These are phyloP conservation scores for Fusarium annulatum DNA, from an alignment of 2,329 filamentous ascomycete genomes.

Conservation along the genomic window DNA sequence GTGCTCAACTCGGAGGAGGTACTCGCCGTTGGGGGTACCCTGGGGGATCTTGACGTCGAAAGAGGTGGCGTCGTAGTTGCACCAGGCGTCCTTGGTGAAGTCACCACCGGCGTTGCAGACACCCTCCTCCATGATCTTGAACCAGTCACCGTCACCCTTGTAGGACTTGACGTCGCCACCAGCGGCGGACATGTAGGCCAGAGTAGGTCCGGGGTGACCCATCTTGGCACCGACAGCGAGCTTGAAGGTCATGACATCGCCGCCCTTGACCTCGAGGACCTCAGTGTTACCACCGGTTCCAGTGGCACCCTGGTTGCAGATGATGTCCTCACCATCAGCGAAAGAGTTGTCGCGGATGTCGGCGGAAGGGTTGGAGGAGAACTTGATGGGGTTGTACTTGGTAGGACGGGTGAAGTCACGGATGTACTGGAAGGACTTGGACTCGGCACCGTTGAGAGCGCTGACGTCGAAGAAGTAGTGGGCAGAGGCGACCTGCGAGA, in stretches of 20 bases:
- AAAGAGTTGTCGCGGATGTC: constrained; percentile 27
- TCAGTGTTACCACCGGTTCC: neutral
- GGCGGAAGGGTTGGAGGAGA: constrained; percentile 23
- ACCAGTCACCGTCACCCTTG: constrained; percentile 18
- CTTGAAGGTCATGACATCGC: constrained; percentile 28
- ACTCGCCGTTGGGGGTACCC: constrained; percentile 17
- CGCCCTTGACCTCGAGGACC: constrained; percentile 21
- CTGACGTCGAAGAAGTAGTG: constrained; percentile 23
- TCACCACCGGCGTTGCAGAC: constrained; percentile 20
- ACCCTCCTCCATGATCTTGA: constrained; percentile 29
- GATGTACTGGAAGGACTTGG: constrained; percentile 22
- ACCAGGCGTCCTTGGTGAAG: constrained; percentile 30
- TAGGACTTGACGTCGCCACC: constrained; percentile 18
- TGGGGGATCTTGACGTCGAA: constrained; percentile 21
- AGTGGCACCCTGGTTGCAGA: constrained; percentile 22
- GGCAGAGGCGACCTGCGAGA: constrained; percentile 23
- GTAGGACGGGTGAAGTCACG: constrained; percentile 25
- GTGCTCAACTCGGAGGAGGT: constrained; percentile 28
- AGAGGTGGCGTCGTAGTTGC: constrained; percentile 17
- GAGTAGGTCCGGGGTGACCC: constrained; percentile 22
- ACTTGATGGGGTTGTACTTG: constrained; percentile 31
- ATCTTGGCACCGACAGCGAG: constrained; percentile 16
- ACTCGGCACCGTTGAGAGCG: constrained; percentile 15
- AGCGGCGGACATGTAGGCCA: constrained; percentile 23
- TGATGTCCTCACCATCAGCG: constrained; percentile 18